These are phyloP conservation scores for Coelastrella sp. DNA, from an alignment of 139 green algal genomes.

Conservation along the genomic window DNA sequence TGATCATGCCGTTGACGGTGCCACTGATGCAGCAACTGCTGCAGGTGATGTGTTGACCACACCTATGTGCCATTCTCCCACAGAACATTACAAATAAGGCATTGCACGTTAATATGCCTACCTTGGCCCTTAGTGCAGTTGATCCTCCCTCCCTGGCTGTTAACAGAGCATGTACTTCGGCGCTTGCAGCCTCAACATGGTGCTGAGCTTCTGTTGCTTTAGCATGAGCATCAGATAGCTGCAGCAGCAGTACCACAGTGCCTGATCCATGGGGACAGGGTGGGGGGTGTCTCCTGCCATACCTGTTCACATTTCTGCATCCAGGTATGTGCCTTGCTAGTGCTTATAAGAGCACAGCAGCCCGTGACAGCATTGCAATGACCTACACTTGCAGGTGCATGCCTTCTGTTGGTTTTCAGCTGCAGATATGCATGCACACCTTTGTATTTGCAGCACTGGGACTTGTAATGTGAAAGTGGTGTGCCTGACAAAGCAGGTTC, in stretches of 20 bases:
- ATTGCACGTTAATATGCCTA: background rate
- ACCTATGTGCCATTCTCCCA: background rate
- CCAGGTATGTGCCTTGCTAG: background rate
- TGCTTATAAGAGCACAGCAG: no score
- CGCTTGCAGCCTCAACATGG: background rate
- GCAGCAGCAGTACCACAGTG: slow-evolving; percentile 14
- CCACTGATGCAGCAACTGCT: background rate
- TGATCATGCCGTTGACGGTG: no score
- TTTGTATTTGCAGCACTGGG: no score
- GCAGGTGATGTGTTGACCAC: background rate
- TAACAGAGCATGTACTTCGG: slow-evolving; percentile 18
- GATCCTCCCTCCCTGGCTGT: background rate
- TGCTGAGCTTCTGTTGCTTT: background rate
- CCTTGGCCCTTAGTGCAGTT: slow-evolving; percentile 8
- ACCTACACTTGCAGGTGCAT: no score
- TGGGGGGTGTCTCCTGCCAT: background rate
- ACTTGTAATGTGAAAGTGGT: background rate
- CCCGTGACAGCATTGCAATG: no score
- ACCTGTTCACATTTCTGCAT: background rate
- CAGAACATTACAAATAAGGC: background rate
- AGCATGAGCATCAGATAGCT: slow-evolving; percentile 16
- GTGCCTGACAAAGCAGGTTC: background rate
- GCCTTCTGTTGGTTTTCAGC: no score
- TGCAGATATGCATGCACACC: no score
- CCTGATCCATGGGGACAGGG: background rate